phyloP scores from a whole-genome alignment of 257 asterid species.

The Paraleonurus japonicus region DNA sequence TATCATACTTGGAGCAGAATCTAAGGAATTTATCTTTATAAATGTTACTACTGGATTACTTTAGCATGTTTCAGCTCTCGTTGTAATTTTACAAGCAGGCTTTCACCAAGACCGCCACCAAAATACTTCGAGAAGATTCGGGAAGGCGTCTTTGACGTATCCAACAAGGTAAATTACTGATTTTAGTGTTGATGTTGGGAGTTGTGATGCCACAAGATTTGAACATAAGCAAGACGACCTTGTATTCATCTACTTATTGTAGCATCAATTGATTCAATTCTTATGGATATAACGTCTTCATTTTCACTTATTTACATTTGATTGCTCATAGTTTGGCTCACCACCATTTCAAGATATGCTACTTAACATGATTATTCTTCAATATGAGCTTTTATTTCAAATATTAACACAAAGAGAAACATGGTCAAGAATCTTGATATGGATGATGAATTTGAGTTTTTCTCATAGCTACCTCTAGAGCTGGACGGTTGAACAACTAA shows the following conservation, averaged over 20 bases:
- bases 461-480: neutral
- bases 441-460: neutral
- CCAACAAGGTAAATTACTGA: conserved; percentile 46
- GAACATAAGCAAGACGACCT: conserved; percentile 1
- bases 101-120: conserved; percentile 48
- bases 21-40: neutral
- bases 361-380: neutral
- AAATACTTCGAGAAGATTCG: conserved; percentile 55
- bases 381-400: neutral
- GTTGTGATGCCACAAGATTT: neutral
- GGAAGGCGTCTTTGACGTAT: conserved; percentile 56
- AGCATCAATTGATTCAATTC: neutral
- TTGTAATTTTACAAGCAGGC: conserved; percentile 38
- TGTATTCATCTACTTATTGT: neutral
- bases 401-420: neutral
- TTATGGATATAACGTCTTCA: neutral
- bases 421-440: neutral
- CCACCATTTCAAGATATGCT: neutral
- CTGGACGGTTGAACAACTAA: neutral
- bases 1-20: conserved; percentile 20
- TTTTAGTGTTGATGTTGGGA: neutral
- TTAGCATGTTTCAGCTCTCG: neutral
- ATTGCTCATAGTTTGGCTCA: neutral
- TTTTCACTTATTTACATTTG: neutral
- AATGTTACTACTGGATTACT: neutral